These are phyloP conservation scores for Pseudonitzschia multiseries DNA, from an alignment of 108 stramenopile genomes.

Conservation along the genomic window DNA sequence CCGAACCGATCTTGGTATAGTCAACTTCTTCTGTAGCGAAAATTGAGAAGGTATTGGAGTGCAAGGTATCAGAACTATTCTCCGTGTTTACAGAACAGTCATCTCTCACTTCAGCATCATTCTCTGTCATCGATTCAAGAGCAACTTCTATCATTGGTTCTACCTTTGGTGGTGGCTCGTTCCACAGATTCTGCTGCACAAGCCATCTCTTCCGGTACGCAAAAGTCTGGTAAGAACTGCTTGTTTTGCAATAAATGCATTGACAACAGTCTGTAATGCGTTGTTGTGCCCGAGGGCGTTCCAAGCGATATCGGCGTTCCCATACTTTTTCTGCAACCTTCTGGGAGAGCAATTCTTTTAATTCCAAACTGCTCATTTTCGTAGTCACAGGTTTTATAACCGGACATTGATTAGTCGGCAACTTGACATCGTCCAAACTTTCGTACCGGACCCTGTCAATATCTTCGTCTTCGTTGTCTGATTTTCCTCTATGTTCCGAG, in stretches of 20 bases:
- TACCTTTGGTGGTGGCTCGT: background rate
- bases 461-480: slow-evolving; percentile 1
- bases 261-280: slow-evolving; percentile 18
- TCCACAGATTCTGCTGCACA: slow-evolving; percentile 13
- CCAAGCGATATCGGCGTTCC: slow-evolving; percentile 30
- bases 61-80: background rate
- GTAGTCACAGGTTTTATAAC: background rate
- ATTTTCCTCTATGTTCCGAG: background rate
- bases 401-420: slow-evolving; percentile 18
- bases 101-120: background rate
- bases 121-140: background rate
- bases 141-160: background rate
- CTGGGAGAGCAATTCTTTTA: slow-evolving; percentile 19
- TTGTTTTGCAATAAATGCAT: slow-evolving; percentile 27
- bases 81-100: background rate
- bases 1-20: no score
- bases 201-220: slow-evolving; percentile 35
- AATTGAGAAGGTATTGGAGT: background rate
- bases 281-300: slow-evolving; percentile 22
- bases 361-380: slow-evolving; percentile 3
- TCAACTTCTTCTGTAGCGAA: background rate
- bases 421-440: slow-evolving; percentile 24
- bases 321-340: slow-evolving; percentile 31
- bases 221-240: slow-evolving; percentile 26
- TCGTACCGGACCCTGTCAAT: slow-evolving; percentile 6